A percentile compares a stretch with the other conserved stretches of the same genome.
phyloP scores from a whole-genome alignment of 2,329 filamentous ascomycete species.

The Stemphylium beticola region DNA sequence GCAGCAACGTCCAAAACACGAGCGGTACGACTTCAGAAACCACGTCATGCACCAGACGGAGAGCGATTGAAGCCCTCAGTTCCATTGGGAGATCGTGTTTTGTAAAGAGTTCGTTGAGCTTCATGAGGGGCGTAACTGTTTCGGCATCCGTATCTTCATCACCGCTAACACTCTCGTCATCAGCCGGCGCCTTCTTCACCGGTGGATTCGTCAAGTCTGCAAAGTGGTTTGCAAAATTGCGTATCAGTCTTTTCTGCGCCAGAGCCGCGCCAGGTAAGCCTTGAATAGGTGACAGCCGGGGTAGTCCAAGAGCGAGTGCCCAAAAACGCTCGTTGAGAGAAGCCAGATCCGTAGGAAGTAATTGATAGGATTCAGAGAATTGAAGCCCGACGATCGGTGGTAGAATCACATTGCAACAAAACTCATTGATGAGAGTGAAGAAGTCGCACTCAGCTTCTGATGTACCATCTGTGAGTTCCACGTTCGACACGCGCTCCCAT shows the following conservation, averaged over 20 bases:
- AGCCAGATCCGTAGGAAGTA: conserved; percentile 60
- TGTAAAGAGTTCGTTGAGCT: conserved; percentile 40
- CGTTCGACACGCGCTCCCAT: conserved; percentile 64
- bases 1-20: conserved; percentile 43
- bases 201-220: conserved; percentile 37
- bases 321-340: conserved; percentile 62
- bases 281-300: conserved; percentile 62
- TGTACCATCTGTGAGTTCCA: conserved; percentile 51
- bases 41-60: conserved; percentile 38
- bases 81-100: conserved; percentile 34
- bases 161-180: conserved; percentile 44
- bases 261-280: conserved; percentile 45
- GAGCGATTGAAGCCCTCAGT: conserved; percentile 38
- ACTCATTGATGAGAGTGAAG: conserved; percentile 60
- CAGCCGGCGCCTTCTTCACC: conserved; percentile 33
- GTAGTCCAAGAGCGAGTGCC: conserved; percentile 61
- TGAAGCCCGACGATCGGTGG: conserved; percentile 58
- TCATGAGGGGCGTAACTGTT: conserved; percentile 37
- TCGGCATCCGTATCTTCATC: conserved; percentile 46
- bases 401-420: conserved; percentile 60
- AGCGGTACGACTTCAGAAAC: conserved; percentile 39
- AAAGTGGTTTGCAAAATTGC: conserved; percentile 37
- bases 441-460: conserved; percentile 56
- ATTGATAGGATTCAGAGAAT: conserved; percentile 55
- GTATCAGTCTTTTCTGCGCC: conserved; percentile 41